Conservation (phyloP, 768 basidiomycete species). For the Lactifluus pinguis region DNA sequence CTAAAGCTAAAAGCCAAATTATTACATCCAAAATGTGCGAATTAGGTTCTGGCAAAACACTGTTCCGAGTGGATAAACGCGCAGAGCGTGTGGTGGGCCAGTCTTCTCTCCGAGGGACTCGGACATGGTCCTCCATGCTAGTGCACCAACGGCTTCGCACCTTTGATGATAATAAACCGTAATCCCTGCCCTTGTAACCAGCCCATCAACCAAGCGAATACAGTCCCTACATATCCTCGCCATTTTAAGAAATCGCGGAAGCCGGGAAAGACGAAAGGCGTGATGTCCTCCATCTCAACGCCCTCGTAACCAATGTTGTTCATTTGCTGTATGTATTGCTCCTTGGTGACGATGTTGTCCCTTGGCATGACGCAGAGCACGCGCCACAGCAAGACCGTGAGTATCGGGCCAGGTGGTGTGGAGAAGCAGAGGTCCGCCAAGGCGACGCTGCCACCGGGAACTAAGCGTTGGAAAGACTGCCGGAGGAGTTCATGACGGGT, state of each 20-base stretch:
- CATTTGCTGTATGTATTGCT: constrained; percentile 39
- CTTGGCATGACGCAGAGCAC: constrained; percentile 33
- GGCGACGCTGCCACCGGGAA: constrained; percentile 43
- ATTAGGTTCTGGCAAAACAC: background rate
- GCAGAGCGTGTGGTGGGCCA: background rate
- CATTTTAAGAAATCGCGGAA: constrained; percentile 42
- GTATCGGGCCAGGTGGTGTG: background rate
- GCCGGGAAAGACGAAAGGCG: constrained; percentile 46
- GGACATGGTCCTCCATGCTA: background rate
- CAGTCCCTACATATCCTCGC: constrained; percentile 35
- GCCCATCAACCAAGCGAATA: constrained; percentile 34
- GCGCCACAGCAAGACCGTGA: constrained; percentile 28
- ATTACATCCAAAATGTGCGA: background rate
- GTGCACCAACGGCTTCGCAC: constrained; percentile 8
- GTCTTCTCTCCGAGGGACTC: background rate
- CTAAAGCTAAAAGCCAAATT: background rate
- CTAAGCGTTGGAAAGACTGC: constrained; percentile 40
- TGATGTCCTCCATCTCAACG: constrained; percentile 48
- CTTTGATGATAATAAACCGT: constrained; percentile 40
- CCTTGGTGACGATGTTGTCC: constrained; percentile 39
- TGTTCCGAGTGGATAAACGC: background rate
- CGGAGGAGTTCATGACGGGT: constrained; percentile 43
- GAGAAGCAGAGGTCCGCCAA: constrained; percentile 56
- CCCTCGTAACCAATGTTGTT: constrained; percentile 42
- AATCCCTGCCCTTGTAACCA: constrained; percentile 33